A percentile compares a stretch with the other conserved stretches of the same genome.
Evolutionary conservation across 441 rosid genomes (phyloP).

Genomic region (Eutrema salsugineum): DNA sequence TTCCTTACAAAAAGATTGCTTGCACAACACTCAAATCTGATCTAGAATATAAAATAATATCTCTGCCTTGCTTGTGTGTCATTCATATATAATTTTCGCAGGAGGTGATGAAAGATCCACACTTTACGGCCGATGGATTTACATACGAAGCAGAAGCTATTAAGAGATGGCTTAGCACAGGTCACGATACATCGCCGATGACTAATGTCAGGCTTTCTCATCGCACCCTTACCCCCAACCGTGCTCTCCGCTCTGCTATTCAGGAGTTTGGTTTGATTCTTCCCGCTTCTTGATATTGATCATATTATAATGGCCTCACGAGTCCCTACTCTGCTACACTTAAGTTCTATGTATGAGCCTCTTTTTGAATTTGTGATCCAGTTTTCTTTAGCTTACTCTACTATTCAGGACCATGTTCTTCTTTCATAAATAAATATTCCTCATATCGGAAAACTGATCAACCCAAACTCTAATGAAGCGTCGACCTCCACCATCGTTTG

Average conservation of each 20-base stretch:
- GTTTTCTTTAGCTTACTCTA: too few species aligned
- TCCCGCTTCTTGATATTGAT: background rate
- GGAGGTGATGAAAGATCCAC: slow-evolving; percentile 22
- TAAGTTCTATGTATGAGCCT: too few species aligned
- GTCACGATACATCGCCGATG: slow-evolving; percentile 15
- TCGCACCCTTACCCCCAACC: slow-evolving; percentile 13
- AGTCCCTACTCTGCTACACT: background rate
- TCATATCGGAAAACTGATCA: slow-evolving; percentile 29
- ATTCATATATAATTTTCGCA: background rate
- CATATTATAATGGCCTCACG: background rate
- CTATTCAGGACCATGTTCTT: too few species aligned
- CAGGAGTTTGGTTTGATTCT: background rate
- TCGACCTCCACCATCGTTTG: slow-evolving; percentile 59
- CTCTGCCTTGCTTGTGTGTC: too few species aligned
- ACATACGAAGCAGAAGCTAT: slow-evolving; percentile 18
- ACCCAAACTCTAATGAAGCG: too few species aligned
- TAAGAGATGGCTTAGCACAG: slow-evolving; percentile 16
- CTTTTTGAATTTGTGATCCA: too few species aligned
- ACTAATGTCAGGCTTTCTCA: slow-evolving; percentile 23
- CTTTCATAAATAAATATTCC: too few species aligned
- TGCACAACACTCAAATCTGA: slow-evolving; percentile 8
- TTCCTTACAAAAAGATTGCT: background rate
- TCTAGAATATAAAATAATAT: background rate
- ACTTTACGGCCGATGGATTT: slow-evolving; percentile 15
- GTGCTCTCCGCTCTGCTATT: slow-evolving; percentile 27